Base-by-base conservation (phyloP, 1,139 yeast species). In the Zhuliangozyma blackwelliae region DNA sequence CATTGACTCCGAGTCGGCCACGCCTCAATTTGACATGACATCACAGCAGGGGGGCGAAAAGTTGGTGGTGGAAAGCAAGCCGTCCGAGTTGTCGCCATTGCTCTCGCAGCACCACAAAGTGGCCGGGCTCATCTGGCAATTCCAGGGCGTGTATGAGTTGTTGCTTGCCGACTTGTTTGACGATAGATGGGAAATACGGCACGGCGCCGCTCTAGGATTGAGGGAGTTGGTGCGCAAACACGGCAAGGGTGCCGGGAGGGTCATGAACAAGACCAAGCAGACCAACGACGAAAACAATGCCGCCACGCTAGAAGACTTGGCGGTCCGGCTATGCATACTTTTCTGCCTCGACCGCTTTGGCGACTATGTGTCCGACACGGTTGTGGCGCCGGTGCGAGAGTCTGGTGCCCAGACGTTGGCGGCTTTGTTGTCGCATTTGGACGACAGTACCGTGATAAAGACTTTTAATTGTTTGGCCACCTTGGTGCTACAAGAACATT, bases 351-450 rank as follows among this genome's bases (percentile, higher is more conserved):
- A 94, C 61, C 67, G 97, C 51, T 94, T 94, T 61, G 98, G 97
- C 38, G 99, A 94, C 62, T 94, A 87, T 57, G 96, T 94, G 28
- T 85, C 96, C 33, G 99, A 94, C 57, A 94, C 96, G 7, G 99
- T 94, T 11, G 95, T 94, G 29, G 98, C 97, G 0, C 99, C 99
- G 0, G 97, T 94, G 3, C 71, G 98, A 51, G 99, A 94, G 62
- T 88, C 96, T 21, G 88, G 94, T 25, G 97, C 97, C 0, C 99
- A 94, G 60, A 80, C 97, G 0, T 62, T 94, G 35, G 98, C 96
- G 22, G 96, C 97, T 1, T 65, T 92, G 34, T 65, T 92, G 34
- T 68, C 83, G 25, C 95, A 89, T 62, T 65, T 92, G 33, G 61
- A 68, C 30, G 67, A 70, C 23, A 77, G 74, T 4, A 63, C 74